Conservation (phyloP, 2,329 filamentous ascomycete genomes). For the Pleurostoma richardsiae region DNA sequence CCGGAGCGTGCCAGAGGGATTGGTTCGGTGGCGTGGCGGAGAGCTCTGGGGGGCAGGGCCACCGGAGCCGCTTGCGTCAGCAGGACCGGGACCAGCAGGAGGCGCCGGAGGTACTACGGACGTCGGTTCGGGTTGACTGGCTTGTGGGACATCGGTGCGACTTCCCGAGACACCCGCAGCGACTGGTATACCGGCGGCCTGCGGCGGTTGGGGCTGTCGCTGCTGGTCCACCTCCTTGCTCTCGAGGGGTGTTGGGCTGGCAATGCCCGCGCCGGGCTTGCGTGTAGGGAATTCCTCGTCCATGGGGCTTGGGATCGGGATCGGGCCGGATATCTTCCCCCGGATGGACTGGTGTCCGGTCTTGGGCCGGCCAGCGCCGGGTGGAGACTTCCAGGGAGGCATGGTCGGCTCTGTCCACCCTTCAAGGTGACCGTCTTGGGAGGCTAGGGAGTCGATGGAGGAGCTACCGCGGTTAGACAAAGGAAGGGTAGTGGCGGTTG, state of each 20-base stretch:
- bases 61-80: constrained; percentile 5
- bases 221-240: constrained; percentile 4
- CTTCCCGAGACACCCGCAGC: constrained; percentile 6
- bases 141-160: constrained; percentile 11
- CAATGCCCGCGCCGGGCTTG: constrained; percentile 32
- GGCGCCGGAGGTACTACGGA: constrained; percentile 13
- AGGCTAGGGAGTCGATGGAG: constrained; percentile 1
- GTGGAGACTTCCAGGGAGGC: constrained; percentile 38
- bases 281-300: constrained; percentile 51
- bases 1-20: constrained; percentile 34
- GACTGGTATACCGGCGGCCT: background rate
- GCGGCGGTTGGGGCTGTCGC: constrained; percentile 10
- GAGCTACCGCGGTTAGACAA: constrained; percentile 1
- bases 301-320: constrained; percentile 42
- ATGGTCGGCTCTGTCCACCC: constrained; percentile 18
- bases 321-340: constrained; percentile 57
- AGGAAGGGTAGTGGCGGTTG: constrained; percentile 7
- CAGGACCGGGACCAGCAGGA: constrained; percentile 9
- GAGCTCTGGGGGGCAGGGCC: constrained; percentile 8
- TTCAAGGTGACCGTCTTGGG: constrained; percentile 3
- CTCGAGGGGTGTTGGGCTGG: constrained; percentile 21
- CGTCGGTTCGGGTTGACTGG: constrained; percentile 12
- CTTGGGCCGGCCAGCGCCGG: constrained; percentile 34
- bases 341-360: constrained; percentile 43
- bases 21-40: constrained; percentile 25